phyloP scores from a whole-genome alignment of 345 rosid genomes.

The Heritiera fomes region DNA sequence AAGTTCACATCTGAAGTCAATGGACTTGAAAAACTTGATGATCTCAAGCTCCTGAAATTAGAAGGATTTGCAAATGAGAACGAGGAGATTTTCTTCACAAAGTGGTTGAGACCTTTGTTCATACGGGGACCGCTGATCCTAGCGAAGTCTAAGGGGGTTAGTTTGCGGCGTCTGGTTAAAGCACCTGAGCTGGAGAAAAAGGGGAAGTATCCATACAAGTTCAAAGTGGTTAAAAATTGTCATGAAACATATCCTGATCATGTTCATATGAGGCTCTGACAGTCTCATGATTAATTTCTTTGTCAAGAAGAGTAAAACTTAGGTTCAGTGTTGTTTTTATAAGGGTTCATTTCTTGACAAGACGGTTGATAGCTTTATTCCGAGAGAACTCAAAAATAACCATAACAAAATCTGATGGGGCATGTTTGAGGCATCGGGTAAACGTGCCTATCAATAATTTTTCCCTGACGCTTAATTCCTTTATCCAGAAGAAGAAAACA shows the following conservation, averaged over 20 bases:
- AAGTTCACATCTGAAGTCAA: not conserved
- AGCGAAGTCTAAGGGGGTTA: not conserved
- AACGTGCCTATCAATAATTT: too few species aligned
- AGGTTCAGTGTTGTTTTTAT: too few species aligned
- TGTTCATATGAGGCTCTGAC: not conserved
- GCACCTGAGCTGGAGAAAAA: not conserved
- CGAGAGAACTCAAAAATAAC: too few species aligned
- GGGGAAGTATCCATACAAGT: slow-evolving; percentile 10
- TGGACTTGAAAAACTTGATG: not conserved
- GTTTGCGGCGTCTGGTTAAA: slow-evolving; percentile 3
- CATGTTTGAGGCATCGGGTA: too few species aligned
- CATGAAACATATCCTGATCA: not conserved
- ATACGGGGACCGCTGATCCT: not conserved
- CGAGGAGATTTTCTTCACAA: too few species aligned
- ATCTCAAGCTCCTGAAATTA: not conserved
- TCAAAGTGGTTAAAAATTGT: not conserved
- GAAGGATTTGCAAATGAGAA: too few species aligned
- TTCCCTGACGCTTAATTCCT: too few species aligned
- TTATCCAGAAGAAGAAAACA: too few species aligned
- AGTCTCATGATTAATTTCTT: not conserved
- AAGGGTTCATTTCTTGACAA: too few species aligned
- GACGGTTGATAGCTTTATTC: too few species aligned
- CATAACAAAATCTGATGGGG: too few species aligned
- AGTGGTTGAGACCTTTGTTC: not conserved
- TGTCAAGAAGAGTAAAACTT: too few species aligned